Percentiles rank a stretch among this genome's conserved stretches.
Evolutionary conservation across 2,329 filamentous ascomycete species (phyloP).

Genomic region (Monosporascus ibericus): DNA sequence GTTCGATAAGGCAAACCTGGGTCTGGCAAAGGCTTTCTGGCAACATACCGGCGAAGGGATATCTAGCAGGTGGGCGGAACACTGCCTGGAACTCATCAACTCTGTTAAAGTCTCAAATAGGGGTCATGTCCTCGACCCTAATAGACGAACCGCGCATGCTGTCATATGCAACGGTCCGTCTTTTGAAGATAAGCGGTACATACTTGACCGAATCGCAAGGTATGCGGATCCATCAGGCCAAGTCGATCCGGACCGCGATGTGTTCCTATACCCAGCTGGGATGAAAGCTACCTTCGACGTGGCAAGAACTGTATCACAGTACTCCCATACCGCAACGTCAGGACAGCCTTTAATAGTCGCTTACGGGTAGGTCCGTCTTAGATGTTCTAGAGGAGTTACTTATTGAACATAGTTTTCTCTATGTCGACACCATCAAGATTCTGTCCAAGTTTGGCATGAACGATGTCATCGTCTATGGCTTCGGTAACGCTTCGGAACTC

Average conservation of each 20-base stretch:
- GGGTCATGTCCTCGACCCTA: background rate
- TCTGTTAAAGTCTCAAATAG: background rate
- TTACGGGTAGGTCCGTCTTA: background rate
- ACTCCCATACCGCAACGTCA: background rate
- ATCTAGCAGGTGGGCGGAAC: background rate
- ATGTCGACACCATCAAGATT: background rate
- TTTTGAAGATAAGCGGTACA: background rate
- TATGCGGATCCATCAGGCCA: background rate
- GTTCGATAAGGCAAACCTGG: background rate
- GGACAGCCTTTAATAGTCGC: background rate
- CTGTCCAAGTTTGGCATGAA: background rate
- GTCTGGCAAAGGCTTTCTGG: background rate
- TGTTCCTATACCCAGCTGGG: background rate
- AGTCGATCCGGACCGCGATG: background rate
- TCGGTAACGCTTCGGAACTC: background rate
- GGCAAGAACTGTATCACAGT: background rate
- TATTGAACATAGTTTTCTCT: background rate
- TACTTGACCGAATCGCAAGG: background rate
- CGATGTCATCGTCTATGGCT: background rate
- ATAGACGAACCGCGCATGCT: background rate
- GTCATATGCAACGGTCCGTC: background rate
- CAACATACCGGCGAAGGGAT: background rate
- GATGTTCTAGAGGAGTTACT: background rate
- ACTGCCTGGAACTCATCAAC: background rate
- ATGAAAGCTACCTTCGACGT: background rate